Conservation (phyloP, 1,284 basidiomycete genomes). For the Dichomitus squalens region DNA sequence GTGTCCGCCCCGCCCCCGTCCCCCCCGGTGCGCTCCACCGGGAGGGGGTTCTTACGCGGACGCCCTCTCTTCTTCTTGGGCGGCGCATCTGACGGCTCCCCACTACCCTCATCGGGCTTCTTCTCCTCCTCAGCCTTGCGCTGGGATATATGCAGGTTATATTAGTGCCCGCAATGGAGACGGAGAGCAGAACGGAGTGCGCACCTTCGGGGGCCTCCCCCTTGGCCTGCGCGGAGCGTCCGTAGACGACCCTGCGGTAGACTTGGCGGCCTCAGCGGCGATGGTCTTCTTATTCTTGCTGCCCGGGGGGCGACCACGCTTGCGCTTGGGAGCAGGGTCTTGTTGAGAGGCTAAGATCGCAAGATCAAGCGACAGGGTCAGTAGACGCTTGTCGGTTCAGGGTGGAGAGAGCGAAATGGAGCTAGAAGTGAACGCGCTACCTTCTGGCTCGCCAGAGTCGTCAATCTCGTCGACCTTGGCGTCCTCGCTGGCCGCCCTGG, state of each 20-base stretch:
- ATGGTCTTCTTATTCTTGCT: constrained; percentile 76
- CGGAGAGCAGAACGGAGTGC: constrained; percentile 18
- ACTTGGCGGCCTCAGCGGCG: constrained; percentile 40
- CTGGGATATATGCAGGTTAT: constrained; percentile 38
- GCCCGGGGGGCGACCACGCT: constrained; percentile 78
- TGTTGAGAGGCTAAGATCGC: constrained; percentile 24
- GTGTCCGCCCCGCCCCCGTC: constrained; percentile 36
- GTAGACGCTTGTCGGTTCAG: constrained; percentile 31
- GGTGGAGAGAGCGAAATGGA: constrained; percentile 25
- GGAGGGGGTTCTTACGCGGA: constrained; percentile 69
- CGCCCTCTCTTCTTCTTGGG: constrained; percentile 71
- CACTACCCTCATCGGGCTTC: constrained; percentile 37
- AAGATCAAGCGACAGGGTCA: constrained; percentile 23
- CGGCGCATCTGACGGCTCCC: constrained; percentile 41
- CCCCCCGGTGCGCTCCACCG: constrained; percentile 37
- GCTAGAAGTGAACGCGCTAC: constrained; percentile 35
- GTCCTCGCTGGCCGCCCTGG: constrained; percentile 41
- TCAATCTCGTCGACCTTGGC: constrained; percentile 48
- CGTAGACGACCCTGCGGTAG: constrained; percentile 33
- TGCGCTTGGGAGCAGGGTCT: constrained; percentile 54
- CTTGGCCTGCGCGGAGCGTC: constrained; percentile 51
- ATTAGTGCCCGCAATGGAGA: constrained; percentile 1
- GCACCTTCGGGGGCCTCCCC: constrained; percentile 78
- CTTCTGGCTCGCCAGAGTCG: constrained; percentile 41
- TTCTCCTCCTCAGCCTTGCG: constrained; percentile 51